phyloP scores from a whole-genome alignment of 75 land plant genomes.

The Sequoiadendron giganteum region DNA sequence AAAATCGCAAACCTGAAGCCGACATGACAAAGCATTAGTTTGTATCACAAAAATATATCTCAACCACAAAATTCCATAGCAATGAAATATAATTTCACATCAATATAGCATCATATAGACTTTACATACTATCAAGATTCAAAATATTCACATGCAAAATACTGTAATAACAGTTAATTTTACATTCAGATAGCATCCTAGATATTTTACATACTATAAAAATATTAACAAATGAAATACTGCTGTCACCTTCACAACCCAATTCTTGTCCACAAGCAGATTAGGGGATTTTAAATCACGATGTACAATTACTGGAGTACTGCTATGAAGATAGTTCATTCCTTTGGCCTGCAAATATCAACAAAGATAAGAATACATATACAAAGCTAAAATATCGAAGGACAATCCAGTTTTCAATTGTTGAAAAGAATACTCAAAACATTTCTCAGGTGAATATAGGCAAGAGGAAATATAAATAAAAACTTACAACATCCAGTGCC shows the following conservation, averaged over 20 bases:
- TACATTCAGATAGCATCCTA: neutral
- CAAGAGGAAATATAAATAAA: neutral
- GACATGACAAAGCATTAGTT: neutral
- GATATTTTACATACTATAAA: neutral
- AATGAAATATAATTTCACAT: neutral
- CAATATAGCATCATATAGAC: neutral
- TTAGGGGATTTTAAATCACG: constrained; percentile 94
- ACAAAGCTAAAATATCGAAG: neutral
- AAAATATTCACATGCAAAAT: neutral
- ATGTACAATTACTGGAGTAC: constrained; percentile 79
- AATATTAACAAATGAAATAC: constrained; percentile 1
- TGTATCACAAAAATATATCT: neutral
- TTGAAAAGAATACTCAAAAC: neutral
- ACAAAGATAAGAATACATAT: neutral
- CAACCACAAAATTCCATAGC: neutral
- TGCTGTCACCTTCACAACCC: constrained; percentile 83
- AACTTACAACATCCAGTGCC: constrained; percentile 96
- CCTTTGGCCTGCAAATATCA: constrained; percentile 67
- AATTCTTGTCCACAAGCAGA: constrained; percentile 90
- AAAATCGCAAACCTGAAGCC: constrained; percentile 87
- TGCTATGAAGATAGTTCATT: constrained; percentile 91
- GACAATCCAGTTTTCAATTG: neutral
- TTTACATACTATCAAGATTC: neutral
- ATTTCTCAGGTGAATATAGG: neutral
- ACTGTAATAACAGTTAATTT: neutral